A percentile compares a stretch with the other conserved stretches of the same genome.
Evolutionary conservation across 1,139 yeast genomes (phyloP).

Genomic region (Geotrichum carabidarum): DNA sequence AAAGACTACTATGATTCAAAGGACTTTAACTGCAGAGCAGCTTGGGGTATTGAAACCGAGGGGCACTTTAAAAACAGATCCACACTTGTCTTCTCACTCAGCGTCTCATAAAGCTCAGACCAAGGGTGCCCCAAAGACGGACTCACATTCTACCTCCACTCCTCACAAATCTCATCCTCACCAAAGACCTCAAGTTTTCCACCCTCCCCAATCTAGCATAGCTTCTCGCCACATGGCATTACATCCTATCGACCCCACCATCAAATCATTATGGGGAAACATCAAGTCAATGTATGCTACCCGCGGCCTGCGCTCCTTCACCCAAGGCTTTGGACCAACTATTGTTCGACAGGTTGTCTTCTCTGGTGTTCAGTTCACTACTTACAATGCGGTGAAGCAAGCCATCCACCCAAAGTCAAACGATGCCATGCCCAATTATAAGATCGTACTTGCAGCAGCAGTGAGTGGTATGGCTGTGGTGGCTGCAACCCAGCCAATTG

Average conservation of each 20-base stretch:
- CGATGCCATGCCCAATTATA: constrained; percentile 28
- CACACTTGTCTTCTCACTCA: no score
- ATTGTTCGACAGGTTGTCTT: constrained; percentile 71
- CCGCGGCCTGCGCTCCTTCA: constrained; percentile 74
- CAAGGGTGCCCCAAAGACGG: no score
- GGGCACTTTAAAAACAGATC: no score
- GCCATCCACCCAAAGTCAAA: constrained; percentile 35
- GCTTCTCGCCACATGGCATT: neutral
- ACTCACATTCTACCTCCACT: no score
- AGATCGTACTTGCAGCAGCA: constrained; percentile 38
- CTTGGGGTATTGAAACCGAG: no score
- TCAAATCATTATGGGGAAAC: constrained; percentile 29
- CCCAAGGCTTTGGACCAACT: constrained; percentile 79
- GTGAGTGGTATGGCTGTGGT: constrained; percentile 61
- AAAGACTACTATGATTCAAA: constrained; percentile 78
- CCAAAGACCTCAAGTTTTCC: neutral
- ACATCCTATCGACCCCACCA: constrained; percentile 22
- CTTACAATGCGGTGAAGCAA: constrained; percentile 74
- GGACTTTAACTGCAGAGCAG: no score
- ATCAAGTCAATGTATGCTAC: constrained; percentile 53
- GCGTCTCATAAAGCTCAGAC: no score
- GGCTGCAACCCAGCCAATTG: constrained; percentile 81
- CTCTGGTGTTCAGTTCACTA: constrained; percentile 77
- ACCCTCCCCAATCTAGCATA: neutral
- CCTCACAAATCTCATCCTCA: neutral